Percentiles rank a stretch among this genome's conserved stretches.
Evolutionary conservation across 1,139 yeast genomes (phyloP).

Genomic region (Blastobotrys persicus): DNA sequence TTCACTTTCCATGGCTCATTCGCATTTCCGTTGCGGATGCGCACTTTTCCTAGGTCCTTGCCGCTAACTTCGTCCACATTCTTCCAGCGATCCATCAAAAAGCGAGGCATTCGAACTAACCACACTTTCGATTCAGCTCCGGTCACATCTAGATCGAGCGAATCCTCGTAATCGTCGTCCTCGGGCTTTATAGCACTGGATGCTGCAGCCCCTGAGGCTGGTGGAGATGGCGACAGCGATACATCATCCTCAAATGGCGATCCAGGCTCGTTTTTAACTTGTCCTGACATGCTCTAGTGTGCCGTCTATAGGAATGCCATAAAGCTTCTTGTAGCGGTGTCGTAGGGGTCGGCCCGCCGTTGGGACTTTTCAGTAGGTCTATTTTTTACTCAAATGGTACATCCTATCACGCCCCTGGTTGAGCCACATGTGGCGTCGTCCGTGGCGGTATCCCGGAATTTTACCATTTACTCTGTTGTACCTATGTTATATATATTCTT

Average conservation of each 20-base stretch:
- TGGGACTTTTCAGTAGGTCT: too few species aligned
- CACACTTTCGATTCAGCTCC: slow-evolving; percentile 59
- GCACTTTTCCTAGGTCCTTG: slow-evolving; percentile 75
- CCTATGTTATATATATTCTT: too few species aligned
- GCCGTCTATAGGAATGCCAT: too few species aligned
- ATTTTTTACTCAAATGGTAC: too few species aligned
- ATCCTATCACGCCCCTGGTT: too few species aligned
- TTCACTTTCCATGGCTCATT: slow-evolving; percentile 35
- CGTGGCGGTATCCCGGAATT: too few species aligned
- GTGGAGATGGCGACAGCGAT: slow-evolving; percentile 36
- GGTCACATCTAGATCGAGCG: slow-evolving; percentile 42
- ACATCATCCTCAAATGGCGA: slow-evolving; percentile 38
- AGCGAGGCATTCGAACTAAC: slow-evolving; percentile 88
- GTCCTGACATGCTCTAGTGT: background rate
- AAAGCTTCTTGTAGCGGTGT: too few species aligned
- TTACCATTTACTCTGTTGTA: too few species aligned
- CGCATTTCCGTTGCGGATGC: slow-evolving; percentile 54
- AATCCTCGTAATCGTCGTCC: slow-evolving; percentile 41
- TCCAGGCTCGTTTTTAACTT: slow-evolving; percentile 2
- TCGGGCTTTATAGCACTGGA: slow-evolving; percentile 26
- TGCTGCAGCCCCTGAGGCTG: slow-evolving; percentile 23
- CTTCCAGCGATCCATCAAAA: slow-evolving; percentile 80
- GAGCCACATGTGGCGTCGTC: too few species aligned
- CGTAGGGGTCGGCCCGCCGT: too few species aligned
- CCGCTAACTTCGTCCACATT: slow-evolving; percentile 59